Conservation (phyloP, 768 basidiomycete species). For the Amanita rimosa region DNA sequence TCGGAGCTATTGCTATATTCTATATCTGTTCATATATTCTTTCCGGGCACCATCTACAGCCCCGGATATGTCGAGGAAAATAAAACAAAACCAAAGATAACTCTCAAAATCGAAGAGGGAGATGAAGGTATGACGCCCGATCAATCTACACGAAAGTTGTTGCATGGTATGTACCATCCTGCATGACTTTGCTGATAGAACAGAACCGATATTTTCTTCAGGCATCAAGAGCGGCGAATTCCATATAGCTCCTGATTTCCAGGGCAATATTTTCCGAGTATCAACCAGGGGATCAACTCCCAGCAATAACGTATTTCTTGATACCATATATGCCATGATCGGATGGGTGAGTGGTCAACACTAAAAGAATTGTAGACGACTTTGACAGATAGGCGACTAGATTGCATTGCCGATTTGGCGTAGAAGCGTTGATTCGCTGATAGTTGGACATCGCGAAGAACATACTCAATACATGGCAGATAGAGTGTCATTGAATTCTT, state of each 20-base stretch:
- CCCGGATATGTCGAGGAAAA: conserved; percentile 74
- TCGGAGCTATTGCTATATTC: conserved; percentile 72
- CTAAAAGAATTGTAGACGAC: conserved; percentile 1
- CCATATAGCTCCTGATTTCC: conserved; percentile 67
- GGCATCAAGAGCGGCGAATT: conserved; percentile 61
- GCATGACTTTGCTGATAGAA: not conserved
- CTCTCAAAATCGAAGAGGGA: conserved; percentile 62
- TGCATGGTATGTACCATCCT: conserved; percentile 45
- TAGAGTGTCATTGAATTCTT: conserved; percentile 7
- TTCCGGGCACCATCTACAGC: conserved; percentile 72
- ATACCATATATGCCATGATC: conserved; percentile 33
- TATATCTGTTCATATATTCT: conserved; percentile 70
- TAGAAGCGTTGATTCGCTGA: conserved; percentile 33
- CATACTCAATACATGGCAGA: conserved; percentile 31
- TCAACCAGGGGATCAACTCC: conserved; percentile 56
- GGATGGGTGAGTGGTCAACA: conserved; percentile 28
- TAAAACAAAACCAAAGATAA: conserved; percentile 64
- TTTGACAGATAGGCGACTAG: conserved; percentile 17
- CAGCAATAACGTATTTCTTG: conserved; percentile 46
- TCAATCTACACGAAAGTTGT: conserved; percentile 44
- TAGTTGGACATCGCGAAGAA: conserved; percentile 32
- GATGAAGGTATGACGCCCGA: conserved; percentile 59
- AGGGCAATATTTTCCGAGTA: conserved; percentile 55
- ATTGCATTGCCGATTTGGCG: conserved; percentile 44
- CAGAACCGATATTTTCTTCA: conserved; percentile 11